Evolutionary conservation across 1,139 yeast genomes (phyloP).

Genomic region (Diutina mesorugosa): DNA sequence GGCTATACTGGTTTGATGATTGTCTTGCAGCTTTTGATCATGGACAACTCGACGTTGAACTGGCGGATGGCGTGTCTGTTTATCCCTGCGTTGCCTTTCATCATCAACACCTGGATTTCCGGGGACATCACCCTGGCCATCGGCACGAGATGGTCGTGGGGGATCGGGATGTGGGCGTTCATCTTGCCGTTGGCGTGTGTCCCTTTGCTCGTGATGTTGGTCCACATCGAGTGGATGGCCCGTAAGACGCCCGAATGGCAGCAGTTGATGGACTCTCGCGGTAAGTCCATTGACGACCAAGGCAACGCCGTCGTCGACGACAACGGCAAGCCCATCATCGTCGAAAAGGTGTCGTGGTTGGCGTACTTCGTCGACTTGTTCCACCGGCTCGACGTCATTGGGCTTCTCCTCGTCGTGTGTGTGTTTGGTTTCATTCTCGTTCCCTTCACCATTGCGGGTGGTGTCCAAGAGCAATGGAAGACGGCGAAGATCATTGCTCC

Average conservation of each 20-base stretch:
- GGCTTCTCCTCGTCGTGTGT: background rate
- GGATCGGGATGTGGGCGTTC: slow-evolving; percentile 68
- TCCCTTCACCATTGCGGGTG: slow-evolving; percentile 3
- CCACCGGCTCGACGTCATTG: background rate
- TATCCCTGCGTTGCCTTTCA: slow-evolving; percentile 3
- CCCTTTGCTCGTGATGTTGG: slow-evolving; percentile 41
- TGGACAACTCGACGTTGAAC: slow-evolving; percentile 3
- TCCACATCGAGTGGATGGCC: slow-evolving; percentile 48
- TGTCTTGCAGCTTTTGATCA: background rate
- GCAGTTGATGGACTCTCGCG: slow-evolving; percentile 6
- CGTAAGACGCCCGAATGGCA: slow-evolving; percentile 33
- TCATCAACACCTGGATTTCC: slow-evolving; percentile 1
- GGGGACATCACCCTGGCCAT: background rate
- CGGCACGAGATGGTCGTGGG: slow-evolving; percentile 3
- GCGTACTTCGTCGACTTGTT: background rate
- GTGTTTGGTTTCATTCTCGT: slow-evolving; percentile 2
- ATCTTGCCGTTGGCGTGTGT: slow-evolving; percentile 53
- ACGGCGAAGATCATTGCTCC: slow-evolving; percentile 4
- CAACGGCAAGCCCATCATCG: background rate
- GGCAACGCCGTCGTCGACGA: slow-evolving; percentile 9
- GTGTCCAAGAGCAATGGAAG: slow-evolving; percentile 3
- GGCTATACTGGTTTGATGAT: background rate
- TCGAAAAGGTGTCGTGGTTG: background rate
- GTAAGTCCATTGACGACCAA: background rate
- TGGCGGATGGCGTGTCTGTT: slow-evolving; percentile 7